phyloP scores from a whole-genome alignment of 345 rosid genomes.

The Viola odorata region DNA sequence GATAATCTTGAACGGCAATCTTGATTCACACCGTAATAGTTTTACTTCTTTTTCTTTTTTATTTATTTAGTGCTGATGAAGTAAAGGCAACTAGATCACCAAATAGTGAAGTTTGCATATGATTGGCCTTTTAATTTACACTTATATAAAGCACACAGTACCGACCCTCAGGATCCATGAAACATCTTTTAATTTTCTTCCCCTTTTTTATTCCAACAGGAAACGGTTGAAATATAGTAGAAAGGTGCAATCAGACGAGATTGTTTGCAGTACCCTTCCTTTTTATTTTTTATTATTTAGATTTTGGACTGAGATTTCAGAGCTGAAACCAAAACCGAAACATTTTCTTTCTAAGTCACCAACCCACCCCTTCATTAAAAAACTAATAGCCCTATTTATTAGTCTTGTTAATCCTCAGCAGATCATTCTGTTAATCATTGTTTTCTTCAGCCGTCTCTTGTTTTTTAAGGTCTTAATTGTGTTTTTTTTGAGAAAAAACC shows the following conservation, averaged over 20 bases:
- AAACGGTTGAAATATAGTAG: background rate
- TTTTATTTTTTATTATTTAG: slow-evolving; percentile 8
- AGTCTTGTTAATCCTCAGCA: background rate
- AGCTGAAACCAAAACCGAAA: slow-evolving; percentile 7
- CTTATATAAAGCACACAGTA: too few relatives aligned
- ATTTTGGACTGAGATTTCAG: slow-evolving; percentile 35
- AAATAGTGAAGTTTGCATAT: too few relatives aligned
- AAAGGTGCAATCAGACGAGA: background rate
- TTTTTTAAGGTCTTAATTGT: background rate
- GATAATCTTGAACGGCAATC: too few relatives aligned
- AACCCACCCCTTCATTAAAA: background rate
- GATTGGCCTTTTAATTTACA: too few relatives aligned
- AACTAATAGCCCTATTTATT: background rate
- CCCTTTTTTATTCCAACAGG: slow-evolving; percentile 2
- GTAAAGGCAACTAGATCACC: too few relatives aligned
- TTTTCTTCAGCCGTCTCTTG: background rate
- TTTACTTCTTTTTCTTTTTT: too few relatives aligned
- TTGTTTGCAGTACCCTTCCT: slow-evolving; percentile 15
- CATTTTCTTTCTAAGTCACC: background rate
- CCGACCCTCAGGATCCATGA: background rate
- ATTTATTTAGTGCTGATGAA: too few relatives aligned
- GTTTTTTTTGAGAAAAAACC: background rate
- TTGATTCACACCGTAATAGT: too few relatives aligned
- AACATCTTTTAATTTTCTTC: slow-evolving; percentile 16
- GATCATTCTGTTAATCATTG: background rate